A percentile compares a stretch with the other conserved stretches of the same genome.
Conservation (phyloP, 768 basidiomycete genomes). For the Zangia roseola region DNA sequence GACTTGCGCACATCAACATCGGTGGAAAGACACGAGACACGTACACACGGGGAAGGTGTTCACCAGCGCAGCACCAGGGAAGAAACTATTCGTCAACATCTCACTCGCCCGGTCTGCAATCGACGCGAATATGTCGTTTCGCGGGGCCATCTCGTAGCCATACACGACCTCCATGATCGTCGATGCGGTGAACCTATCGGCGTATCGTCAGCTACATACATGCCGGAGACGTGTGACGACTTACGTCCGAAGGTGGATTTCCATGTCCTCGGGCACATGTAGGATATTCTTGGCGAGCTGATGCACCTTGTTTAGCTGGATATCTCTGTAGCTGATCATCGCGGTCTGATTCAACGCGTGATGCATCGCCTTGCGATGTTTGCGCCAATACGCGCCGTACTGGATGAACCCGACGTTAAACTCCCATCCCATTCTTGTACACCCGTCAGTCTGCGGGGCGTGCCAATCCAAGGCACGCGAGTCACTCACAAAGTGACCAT, state of each 20-base stretch:
- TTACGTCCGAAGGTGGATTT: constrained; percentile 22
- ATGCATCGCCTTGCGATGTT: constrained; percentile 37
- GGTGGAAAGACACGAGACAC: neutral
- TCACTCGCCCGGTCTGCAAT: constrained; percentile 31
- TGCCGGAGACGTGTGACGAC: neutral
- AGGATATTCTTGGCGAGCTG: constrained; percentile 33
- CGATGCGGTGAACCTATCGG: constrained; percentile 26
- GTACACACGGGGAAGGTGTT: constrained; percentile 30
- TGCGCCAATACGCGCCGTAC: constrained; percentile 39
- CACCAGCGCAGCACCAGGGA: constrained; percentile 33
- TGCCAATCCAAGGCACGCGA: neutral
- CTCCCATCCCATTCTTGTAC: constrained; percentile 37
- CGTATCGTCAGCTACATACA: no score
- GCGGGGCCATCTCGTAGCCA: constrained; percentile 33
- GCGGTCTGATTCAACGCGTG: constrained; percentile 35
- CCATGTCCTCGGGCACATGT: constrained; percentile 26
- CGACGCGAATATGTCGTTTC: constrained; percentile 31
- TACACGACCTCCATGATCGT: constrained; percentile 35
- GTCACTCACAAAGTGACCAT: constrained; percentile 22
- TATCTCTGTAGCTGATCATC: constrained; percentile 25
- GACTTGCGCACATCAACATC: neutral
- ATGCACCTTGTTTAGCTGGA: constrained; percentile 33
- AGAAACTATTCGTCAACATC: constrained; percentile 26
- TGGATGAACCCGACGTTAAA: constrained; percentile 36
- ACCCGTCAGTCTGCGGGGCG: neutral